Evolutionary conservation across 306 rosid genomes (phyloP).

Genomic region (Vigna unguiculata): DNA sequence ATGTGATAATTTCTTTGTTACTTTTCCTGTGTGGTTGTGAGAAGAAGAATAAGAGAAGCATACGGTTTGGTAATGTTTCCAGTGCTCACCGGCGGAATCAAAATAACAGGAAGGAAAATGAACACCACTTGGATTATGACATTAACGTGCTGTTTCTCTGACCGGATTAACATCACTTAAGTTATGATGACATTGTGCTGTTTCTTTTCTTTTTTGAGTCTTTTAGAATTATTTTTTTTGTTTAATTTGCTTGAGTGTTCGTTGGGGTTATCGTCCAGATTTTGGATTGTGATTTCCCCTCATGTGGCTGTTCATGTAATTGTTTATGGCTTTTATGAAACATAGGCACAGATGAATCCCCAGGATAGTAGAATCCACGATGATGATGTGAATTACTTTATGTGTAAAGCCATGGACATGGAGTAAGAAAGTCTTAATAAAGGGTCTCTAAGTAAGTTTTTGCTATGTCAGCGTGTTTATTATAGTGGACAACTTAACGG

Average conservation of each 20-base stretch:
- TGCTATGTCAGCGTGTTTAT: neutral
- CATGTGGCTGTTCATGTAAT: constrained; percentile 9
- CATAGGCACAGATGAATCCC: constrained; percentile 35
- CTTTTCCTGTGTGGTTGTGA: neutral
- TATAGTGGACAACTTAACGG: neutral
- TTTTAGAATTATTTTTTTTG: constrained; percentile 16
- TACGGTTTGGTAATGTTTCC: no score
- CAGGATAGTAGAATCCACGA: constrained; percentile 13
- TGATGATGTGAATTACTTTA: constrained; percentile 25
- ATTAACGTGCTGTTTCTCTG: constrained; percentile 35
- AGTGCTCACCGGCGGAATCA: neutral
- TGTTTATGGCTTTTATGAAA: constrained; percentile 25
- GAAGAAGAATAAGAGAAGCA: constrained; percentile 38
- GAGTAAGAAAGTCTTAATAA: neutral
- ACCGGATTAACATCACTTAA: constrained; percentile 31
- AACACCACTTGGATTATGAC: constrained; percentile 32
- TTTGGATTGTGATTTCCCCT: neutral
- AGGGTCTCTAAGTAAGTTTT: neutral
- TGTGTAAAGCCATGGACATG: constrained; percentile 16
- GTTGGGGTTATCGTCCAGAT: neutral
- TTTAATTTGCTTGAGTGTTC: constrained; percentile 5
- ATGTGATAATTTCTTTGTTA: neutral
- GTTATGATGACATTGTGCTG: constrained; percentile 38
- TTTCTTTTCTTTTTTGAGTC: constrained; percentile 36
- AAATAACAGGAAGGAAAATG: constrained; percentile 46